Evolutionary conservation across 2,329 filamentous ascomycete genomes (phyloP).

Genomic region (Sporothrix humicola): DNA sequence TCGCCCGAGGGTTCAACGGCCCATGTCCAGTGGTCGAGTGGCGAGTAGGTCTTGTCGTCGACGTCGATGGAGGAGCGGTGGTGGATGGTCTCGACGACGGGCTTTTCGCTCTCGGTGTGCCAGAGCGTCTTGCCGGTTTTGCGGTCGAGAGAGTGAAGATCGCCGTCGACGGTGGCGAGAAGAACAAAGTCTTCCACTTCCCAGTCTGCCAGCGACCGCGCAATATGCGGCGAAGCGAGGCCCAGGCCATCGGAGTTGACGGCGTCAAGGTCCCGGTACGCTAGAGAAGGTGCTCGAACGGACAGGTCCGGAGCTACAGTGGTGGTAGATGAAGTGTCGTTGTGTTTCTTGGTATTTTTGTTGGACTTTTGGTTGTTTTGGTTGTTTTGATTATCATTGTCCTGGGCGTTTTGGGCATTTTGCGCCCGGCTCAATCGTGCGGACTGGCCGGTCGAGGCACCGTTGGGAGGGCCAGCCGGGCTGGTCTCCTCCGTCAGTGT

Average conservation of each 20-base stretch:
- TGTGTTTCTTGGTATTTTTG: not conserved
- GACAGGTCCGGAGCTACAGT: slow-evolving; percentile 94
- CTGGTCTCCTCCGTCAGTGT: slow-evolving; percentile 25
- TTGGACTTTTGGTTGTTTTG: slow-evolving; percentile 46
- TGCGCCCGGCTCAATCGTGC: slow-evolving; percentile 41
- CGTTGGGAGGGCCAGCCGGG: slow-evolving; percentile 4
- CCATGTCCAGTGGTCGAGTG: slow-evolving; percentile 89
- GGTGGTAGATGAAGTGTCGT: slow-evolving; percentile 60
- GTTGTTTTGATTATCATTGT: slow-evolving; percentile 44
- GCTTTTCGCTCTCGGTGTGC: slow-evolving; percentile 81
- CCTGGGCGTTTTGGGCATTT: not conserved
- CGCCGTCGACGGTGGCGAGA: slow-evolving; percentile 99
- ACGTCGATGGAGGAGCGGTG: slow-evolving; percentile 71
- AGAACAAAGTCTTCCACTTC: slow-evolving; percentile 99
- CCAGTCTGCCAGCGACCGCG: slow-evolving; percentile 98
- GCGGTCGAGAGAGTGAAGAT: slow-evolving; percentile 88
- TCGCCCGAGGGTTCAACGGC: slow-evolving; percentile 91
- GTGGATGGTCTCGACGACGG: slow-evolving; percentile 90
- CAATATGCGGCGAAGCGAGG: slow-evolving; percentile 82
- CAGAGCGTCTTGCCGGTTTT: slow-evolving; percentile 83
- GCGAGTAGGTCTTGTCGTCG: slow-evolving; percentile 62
- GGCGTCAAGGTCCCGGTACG: slow-evolving; percentile 67
- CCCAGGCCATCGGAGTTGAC: slow-evolving; percentile 59
- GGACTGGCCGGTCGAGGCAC: slow-evolving; percentile 43
- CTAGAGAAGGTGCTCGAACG: slow-evolving; percentile 90